These are phyloP conservation scores for Fusarium decemcellulare DNA, from an alignment of 2,329 filamentous ascomycete genomes.

Conservation along the genomic window DNA sequence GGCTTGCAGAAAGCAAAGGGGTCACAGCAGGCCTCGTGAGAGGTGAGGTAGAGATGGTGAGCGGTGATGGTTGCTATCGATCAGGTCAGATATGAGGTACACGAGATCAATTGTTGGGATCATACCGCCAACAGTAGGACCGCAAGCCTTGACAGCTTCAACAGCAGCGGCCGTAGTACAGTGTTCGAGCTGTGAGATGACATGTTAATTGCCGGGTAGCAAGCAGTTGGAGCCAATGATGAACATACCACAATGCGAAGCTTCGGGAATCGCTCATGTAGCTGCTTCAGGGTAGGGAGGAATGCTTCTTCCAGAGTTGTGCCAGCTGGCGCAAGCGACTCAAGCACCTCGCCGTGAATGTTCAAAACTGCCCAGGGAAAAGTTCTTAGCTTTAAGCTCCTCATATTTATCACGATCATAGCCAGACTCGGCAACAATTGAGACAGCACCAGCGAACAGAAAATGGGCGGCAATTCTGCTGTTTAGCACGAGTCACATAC, in stretches of 20 bases:
- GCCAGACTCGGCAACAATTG: background rate
- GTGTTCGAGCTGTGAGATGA: slow-evolving; percentile 74
- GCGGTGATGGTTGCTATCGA: slow-evolving; percentile 82
- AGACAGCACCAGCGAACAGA: background rate
- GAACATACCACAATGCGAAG: slow-evolving; percentile 69
- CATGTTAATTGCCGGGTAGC: slow-evolving; percentile 1
- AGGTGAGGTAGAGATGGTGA: slow-evolving; percentile 86
- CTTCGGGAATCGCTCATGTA: slow-evolving; percentile 82
- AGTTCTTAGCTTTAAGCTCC: slow-evolving; percentile 8
- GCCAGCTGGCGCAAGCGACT: slow-evolving; percentile 61
- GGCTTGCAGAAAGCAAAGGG: slow-evolving; percentile 78
- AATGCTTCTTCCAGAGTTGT: slow-evolving; percentile 70
- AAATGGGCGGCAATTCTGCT: too few relatives aligned
- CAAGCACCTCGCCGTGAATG: slow-evolving; percentile 88
- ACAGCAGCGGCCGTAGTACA: slow-evolving; percentile 89
- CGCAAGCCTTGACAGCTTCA: slow-evolving; percentile 82
- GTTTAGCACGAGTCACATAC: slow-evolving; percentile 25
- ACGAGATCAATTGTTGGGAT: background rate
- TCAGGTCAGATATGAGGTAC: slow-evolving; percentile 3
- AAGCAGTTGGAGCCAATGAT: background rate
- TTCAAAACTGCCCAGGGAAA: slow-evolving; percentile 75
- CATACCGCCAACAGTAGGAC: slow-evolving; percentile 77
- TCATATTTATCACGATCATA: background rate
- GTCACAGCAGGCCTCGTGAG: slow-evolving; percentile 78
- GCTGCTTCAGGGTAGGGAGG: slow-evolving; percentile 80